Percentiles rank a stretch among this genome's conserved stretches.
These are phyloP conservation scores for Penstemon newberryi DNA, from an alignment of 257 asterid species.

Conservation along the genomic window DNA sequence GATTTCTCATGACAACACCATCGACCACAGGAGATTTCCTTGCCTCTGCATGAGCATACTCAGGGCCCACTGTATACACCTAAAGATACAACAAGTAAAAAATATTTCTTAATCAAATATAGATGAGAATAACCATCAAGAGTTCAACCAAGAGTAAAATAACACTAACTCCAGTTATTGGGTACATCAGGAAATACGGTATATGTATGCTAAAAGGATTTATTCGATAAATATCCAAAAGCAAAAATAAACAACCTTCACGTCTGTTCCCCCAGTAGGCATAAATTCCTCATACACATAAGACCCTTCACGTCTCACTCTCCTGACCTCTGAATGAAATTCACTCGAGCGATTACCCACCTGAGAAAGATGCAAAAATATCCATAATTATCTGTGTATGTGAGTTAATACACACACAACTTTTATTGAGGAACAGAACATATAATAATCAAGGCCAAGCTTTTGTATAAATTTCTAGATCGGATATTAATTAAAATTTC, in stretches of 20 bases:
- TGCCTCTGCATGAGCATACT: conserved; percentile 99
- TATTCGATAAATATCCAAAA: conserved; percentile 11
- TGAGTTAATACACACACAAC: not conserved
- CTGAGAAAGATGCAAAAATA: conserved; percentile 43
- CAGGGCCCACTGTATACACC: conserved; percentile 98
- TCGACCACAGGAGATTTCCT: conserved; percentile 99
- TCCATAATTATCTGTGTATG: conserved; percentile 15
- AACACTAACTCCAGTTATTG: too few species aligned
- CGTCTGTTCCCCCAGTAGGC: conserved; percentile 99
- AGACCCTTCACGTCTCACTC: conserved; percentile 98
- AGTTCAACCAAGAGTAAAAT: conserved; percentile 5
- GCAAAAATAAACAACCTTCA: conserved; percentile 58
- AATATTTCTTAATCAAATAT: conserved; percentile 5
- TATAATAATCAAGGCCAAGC: too few species aligned
- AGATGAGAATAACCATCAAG: conserved; percentile 12
- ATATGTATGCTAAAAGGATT: conserved; percentile 3
- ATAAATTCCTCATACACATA: conserved; percentile 97
- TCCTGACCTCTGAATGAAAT: conserved; percentile 94
- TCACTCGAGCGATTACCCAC: conserved; percentile 99
- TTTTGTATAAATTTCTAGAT: too few species aligned
- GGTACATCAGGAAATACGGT: not conserved
- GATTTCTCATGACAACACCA: conserved; percentile 99
- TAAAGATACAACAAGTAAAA: conserved; percentile 26
- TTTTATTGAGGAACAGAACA: not conserved
- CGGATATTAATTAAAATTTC: too few species aligned